A percentile compares a stretch with the other conserved stretches of the same genome.
These are phyloP conservation scores for Chlorella sp. DNA, from an alignment of 139 green algal genomes.

Conservation along the genomic window DNA sequence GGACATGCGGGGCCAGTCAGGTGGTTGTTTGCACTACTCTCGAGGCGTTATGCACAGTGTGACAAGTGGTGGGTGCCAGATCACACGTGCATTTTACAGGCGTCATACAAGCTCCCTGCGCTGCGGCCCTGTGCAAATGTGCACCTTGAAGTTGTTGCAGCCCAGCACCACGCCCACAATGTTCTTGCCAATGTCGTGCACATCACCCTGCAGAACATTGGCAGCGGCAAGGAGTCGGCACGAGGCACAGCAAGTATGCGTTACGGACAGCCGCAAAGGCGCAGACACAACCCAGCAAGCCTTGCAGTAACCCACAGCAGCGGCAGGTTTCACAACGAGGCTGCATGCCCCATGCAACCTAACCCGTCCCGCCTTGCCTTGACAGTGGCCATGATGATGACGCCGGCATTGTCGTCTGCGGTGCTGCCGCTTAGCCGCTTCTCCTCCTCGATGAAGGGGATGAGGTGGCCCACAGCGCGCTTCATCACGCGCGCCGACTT, in stretches of 20 bases:
- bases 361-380: conserved; percentile 60
- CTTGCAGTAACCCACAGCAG: too few relatives aligned
- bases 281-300: too few relatives aligned
- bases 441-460: conserved; percentile 99
- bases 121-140: neutral
- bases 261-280: too few relatives aligned
- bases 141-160: conserved; percentile 99
- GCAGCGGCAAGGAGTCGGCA: neutral
- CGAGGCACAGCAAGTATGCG: too few relatives aligned
- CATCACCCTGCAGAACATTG: conserved; percentile 76
- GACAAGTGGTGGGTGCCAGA: too few relatives aligned
- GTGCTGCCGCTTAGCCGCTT: conserved; percentile 75
- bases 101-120: neutral
- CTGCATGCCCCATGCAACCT: neutral
- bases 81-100: too few relatives aligned
- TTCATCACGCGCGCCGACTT: conserved; percentile 99
- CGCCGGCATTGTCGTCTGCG: conserved; percentile 79
- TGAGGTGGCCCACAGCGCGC: conserved; percentile 95
- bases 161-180: conserved; percentile 98
- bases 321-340: too few relatives aligned
- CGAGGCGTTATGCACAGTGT: too few relatives aligned
- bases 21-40: too few relatives aligned
- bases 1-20: too few relatives aligned
- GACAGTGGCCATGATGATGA: conserved; percentile 97
- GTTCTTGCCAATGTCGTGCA: conserved; percentile 99